Conservation (phyloP, 2,329 filamentous ascomycete genomes). For the Apiospora pterosperma region DNA sequence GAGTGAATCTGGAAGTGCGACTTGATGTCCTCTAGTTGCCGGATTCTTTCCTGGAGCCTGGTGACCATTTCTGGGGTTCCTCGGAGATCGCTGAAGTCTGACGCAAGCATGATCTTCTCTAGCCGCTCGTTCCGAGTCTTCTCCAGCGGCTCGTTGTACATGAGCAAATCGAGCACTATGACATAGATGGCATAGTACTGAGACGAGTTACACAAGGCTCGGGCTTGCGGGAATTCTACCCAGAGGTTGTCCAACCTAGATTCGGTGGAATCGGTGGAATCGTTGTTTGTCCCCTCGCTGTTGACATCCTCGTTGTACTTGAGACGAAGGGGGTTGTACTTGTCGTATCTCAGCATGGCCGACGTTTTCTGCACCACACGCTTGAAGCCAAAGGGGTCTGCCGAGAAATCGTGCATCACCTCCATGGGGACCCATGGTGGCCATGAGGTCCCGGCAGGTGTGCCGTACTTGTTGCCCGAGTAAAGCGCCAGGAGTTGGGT, state of each 20-base stretch:
- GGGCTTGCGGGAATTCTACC: constrained; percentile 92
- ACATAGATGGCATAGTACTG: constrained; percentile 99
- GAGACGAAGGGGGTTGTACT: constrained; percentile 93
- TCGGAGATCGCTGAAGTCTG: constrained; percentile 94
- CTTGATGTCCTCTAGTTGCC: constrained; percentile 94
- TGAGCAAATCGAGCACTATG: constrained; percentile 90
- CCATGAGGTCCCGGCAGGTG: constrained; percentile 81
- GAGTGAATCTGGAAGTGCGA: constrained; percentile 92
- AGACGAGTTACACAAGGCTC: constrained; percentile 92
- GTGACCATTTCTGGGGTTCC: constrained; percentile 92
- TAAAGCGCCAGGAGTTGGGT: constrained; percentile 87
- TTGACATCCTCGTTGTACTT: constrained; percentile 96
- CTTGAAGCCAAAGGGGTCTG: constrained; percentile 96
- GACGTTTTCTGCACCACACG: constrained; percentile 96
- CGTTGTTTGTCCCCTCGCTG: constrained; percentile 52
- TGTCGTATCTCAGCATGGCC: constrained; percentile 90
- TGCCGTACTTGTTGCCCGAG: constrained; percentile 88
- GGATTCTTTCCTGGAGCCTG: constrained; percentile 85
- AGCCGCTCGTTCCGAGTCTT: constrained; percentile 94
- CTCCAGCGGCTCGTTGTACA: constrained; percentile 94
- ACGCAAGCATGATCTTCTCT: constrained; percentile 98
- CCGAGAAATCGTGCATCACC: constrained; percentile 94
- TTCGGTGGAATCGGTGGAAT: constrained; percentile 58
- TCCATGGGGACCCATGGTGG: constrained; percentile 98
- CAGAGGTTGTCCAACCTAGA: constrained; percentile 92